Evolutionary conservation across 805 yeast species (phyloP).

Genomic region (Starmerella sp.): DNA sequence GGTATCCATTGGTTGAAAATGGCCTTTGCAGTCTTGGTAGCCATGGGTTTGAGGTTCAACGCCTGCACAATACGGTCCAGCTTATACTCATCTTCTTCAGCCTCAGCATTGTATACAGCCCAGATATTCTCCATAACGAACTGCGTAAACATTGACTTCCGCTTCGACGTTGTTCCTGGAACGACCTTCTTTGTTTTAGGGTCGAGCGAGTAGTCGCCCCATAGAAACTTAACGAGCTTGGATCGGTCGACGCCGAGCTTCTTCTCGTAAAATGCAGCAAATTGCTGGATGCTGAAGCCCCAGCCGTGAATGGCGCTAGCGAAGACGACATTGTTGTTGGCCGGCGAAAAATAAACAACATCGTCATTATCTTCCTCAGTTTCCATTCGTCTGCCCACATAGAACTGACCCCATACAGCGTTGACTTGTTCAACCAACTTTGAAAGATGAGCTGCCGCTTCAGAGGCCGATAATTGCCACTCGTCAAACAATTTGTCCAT

Average conservation of each 20-base stretch:
- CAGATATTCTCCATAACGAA: conserved; percentile 82
- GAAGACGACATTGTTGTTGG: conserved; percentile 68
- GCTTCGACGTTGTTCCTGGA: conserved; percentile 34
- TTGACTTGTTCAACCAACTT: conserved; percentile 86
- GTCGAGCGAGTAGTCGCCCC: conserved; percentile 91
- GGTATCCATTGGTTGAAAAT: conserved; percentile 94
- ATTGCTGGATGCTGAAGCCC: conserved; percentile 88
- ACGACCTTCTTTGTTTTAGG: conserved; percentile 79
- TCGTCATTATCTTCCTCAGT: conserved; percentile 68
- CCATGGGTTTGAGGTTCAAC: conserved; percentile 52
- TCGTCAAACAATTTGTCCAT: conserved; percentile 79
- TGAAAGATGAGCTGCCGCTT: conserved; percentile 71
- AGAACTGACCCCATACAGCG: conserved; percentile 86
- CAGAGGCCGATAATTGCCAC: conserved; percentile 67
- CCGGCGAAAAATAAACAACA: conserved; percentile 87
- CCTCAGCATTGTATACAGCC: conserved; percentile 68
- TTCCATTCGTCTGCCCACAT: conserved; percentile 54
- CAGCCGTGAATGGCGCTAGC: conserved; percentile 93
- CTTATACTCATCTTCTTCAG: conserved; percentile 56
- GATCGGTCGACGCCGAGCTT: conserved; percentile 75
- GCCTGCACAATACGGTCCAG: conserved; percentile 65
- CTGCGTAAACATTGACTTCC: conserved; percentile 77
- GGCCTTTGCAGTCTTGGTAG: conserved; percentile 38
- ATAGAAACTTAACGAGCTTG: conserved; percentile 69
- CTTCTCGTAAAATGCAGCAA: conserved; percentile 73